Base-by-base conservation (phyloP, 768 basidiomycete genomes). In the Mycena rebaudengoi region DNA sequence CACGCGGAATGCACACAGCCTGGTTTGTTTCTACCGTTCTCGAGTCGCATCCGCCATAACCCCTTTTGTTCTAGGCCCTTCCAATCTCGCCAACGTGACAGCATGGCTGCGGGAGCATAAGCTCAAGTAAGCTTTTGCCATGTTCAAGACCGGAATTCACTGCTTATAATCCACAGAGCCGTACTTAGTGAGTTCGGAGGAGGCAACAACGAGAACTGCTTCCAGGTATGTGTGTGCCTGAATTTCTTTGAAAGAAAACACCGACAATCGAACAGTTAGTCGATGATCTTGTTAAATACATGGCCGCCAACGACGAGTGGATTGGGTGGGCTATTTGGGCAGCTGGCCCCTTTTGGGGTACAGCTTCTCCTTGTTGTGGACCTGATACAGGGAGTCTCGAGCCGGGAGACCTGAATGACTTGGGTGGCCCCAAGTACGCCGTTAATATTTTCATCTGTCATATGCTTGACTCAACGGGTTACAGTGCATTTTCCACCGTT, bases 271-370 rank as follows among this genome's bases (percentile, higher is more conserved):
- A n/a, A n/a, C 48, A 76, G 75, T 62, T 77, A 39, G 69, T 81
- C 48, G 75, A 78, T 23, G 79, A 82, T n/a, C 63, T 83, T 70
- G 69, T 83, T 3, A 72, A 70, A 33, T 83, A 81, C 67, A 71
- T 83, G 51, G 67, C 70, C 3, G 70, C 74, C 14, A 83, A 83
- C 62, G 79, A 81, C 40, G 82, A 74, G 30, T 83, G 82, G 67
- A 83, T 83, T 45, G 82, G 82, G 14, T 83, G 82, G 82, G 57
- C 79, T 3, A 78, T 81, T 43, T 83, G 82, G 82, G 82, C 82
- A 63, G 82, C 82, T 29, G 82, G 82, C 39, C 82, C 82, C 20
- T 58, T 83, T 30, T 83, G 82, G 82, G 82, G 82, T 8, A 77
- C 78, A 6, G 56, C 58, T 58, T 78, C 77, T 10, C 77, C 81